phyloP scores from a whole-genome alignment of 2,329 filamentous ascomycete genomes.

The Pyrenophora graminea region DNA sequence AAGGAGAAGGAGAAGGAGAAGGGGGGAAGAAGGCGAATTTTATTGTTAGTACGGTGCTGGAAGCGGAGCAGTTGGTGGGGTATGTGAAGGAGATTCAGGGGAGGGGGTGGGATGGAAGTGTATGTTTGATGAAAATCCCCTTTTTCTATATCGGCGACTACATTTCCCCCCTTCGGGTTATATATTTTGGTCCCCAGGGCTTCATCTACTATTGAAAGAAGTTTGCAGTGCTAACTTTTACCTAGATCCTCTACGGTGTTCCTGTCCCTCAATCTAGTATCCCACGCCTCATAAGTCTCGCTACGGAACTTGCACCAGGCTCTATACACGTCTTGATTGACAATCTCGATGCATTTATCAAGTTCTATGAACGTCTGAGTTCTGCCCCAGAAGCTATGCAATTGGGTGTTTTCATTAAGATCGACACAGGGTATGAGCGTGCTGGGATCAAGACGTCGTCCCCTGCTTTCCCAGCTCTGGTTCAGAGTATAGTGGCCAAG shows the following conservation, averaged over 20 bases:
- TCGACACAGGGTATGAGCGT: conserved; percentile 73
- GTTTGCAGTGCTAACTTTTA: background rate
- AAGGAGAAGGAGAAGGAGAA: too few species aligned
- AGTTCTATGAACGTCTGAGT: conserved; percentile 43
- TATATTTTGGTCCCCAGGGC: too few species aligned
- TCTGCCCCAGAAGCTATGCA: conserved; percentile 28
- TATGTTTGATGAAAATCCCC: conserved; percentile 40
- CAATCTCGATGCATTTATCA: conserved; percentile 57
- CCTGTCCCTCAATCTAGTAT: conserved; percentile 67
- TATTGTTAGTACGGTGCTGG: conserved; percentile 74
- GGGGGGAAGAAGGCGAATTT: conserved; percentile 56
- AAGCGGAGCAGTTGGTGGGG: conserved; percentile 69
- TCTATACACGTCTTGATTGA: conserved; percentile 71
- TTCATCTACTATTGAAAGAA: background rate
- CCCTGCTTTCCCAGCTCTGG: conserved; percentile 51
- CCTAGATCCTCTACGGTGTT: conserved; percentile 70
- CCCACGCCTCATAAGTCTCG: conserved; percentile 62
- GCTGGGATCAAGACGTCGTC: conserved; percentile 66
- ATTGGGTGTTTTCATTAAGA: conserved; percentile 69
- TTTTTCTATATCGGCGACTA: too few species aligned
- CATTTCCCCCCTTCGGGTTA: too few species aligned
- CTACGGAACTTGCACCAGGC: conserved; percentile 56
- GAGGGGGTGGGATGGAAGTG: conserved; percentile 62
- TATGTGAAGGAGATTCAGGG: conserved; percentile 63
- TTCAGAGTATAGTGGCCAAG: conserved; percentile 51